Conservation (phyloP, 129 eudicot species). For the Flaveria bidentis region DNA sequence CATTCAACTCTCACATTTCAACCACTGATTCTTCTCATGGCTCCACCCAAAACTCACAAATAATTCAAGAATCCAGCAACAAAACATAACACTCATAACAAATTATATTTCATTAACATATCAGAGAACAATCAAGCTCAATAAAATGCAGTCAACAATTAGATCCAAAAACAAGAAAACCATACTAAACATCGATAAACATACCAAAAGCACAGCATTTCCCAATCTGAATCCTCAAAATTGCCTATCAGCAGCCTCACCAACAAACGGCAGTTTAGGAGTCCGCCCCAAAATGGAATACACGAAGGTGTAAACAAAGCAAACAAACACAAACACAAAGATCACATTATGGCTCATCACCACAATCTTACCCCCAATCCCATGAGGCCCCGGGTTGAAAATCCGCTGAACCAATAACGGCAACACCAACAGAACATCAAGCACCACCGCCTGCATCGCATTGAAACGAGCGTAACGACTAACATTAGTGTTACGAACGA, state of each 20-base stretch:
- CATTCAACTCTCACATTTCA: neutral
- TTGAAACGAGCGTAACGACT: slow-evolving; percentile 77
- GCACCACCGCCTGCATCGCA: slow-evolving; percentile 91
- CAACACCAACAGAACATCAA: slow-evolving; percentile 66
- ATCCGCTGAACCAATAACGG: slow-evolving; percentile 68
- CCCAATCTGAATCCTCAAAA: slow-evolving; percentile 34
- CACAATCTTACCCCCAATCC: slow-evolving; percentile 62
- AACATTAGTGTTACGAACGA: slow-evolving; percentile 58
- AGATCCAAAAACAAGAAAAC: slow-evolving; percentile 9
- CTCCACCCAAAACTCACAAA: neutral
- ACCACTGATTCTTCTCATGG: neutral
- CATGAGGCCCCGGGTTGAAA: slow-evolving; percentile 61
- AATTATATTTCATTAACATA: neutral
- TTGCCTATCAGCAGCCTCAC: slow-evolving; percentile 94
- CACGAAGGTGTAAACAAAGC: slow-evolving; percentile 65
- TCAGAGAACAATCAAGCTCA: slow-evolving; percentile 1
- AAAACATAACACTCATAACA: neutral
- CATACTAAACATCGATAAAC: slow-evolving; percentile 6
- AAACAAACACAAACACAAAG: slow-evolving; percentile 50
- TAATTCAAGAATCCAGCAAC: neutral
- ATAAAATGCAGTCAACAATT: neutral
- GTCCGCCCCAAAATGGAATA: slow-evolving; percentile 61
- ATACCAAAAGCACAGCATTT: slow-evolving; percentile 24
- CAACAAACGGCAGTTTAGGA: slow-evolving; percentile 84
- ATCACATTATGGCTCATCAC: slow-evolving; percentile 51